phyloP scores from a whole-genome alignment of 208 protist genomes.

The Crithidia expoeki region DNA sequence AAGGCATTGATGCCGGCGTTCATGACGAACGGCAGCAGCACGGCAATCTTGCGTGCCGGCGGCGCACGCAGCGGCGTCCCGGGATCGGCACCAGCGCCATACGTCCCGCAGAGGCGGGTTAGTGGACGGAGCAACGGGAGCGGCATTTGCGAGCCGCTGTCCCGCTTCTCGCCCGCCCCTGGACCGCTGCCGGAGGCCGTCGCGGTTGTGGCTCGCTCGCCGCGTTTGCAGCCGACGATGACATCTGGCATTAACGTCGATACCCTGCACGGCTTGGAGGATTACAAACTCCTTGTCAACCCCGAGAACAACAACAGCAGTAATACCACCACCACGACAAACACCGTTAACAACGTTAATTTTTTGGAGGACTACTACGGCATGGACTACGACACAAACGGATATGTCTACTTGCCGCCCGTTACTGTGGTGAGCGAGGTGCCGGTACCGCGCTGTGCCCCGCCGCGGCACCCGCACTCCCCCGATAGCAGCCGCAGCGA shows the following conservation, averaged over 20 bases:
- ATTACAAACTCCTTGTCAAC: conserved; percentile 10
- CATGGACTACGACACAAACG: conserved; percentile 3
- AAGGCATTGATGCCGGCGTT: background rate
- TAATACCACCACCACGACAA: background rate
- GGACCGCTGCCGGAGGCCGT: background rate
- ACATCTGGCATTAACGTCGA: conserved; percentile 4
- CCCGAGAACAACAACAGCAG: background rate
- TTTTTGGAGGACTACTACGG: conserved; percentile 1
- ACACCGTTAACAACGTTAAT: background rate
- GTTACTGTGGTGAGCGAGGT: background rate
- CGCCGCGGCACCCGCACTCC: background rate
- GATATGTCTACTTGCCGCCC: conserved; percentile 3
- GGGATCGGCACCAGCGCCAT: background rate
- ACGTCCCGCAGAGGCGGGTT: conserved; percentile 7
- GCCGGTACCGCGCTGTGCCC: background rate
- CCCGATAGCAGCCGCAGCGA: background rate
- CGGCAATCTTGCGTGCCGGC: background rate
- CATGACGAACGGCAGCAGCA: conserved; percentile 3
- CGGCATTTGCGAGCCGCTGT: background rate
- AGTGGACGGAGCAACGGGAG: background rate
- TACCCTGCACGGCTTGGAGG: conserved; percentile 1
- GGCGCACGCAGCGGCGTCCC: background rate
- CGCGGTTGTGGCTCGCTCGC: conserved; percentile 3
- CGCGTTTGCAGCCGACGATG: background rate
- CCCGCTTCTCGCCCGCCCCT: background rate